Conservation (phyloP, 257 asterid species). For the Datura wrightii region DNA sequence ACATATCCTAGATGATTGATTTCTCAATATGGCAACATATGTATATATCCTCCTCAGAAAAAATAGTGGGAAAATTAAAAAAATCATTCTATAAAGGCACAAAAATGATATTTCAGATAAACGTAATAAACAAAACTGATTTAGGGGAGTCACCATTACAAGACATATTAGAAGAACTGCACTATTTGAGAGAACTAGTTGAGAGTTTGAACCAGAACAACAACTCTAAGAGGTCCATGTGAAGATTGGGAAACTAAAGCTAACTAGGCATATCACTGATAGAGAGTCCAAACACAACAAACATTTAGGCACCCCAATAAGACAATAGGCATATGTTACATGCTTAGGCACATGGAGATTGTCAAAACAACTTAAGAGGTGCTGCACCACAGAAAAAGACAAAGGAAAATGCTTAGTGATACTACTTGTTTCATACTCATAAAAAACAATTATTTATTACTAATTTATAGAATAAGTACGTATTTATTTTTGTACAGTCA, state of each 20-base stretch:
- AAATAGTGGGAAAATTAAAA: neutral
- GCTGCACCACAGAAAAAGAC: neutral
- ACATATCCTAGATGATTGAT: neutral
- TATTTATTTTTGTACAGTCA: neutral
- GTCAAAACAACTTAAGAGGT: neutral
- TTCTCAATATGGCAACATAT: neutral
- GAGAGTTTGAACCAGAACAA: neutral
- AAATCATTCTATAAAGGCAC: neutral
- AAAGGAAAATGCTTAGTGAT: neutral
- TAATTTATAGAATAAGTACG: neutral
- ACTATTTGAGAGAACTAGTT: neutral
- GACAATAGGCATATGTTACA: neutral
- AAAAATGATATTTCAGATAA: neutral
- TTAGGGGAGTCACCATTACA: neutral
- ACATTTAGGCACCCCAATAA: neutral
- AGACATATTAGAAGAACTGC: neutral
- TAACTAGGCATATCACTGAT: neutral
- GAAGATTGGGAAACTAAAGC: neutral
- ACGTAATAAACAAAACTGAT: neutral
- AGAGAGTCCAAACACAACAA: neutral
- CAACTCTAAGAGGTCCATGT: slow-evolving; percentile 9
- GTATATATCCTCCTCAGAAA: neutral
- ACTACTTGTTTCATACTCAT: slow-evolving; percentile 17
- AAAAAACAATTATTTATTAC: neutral
- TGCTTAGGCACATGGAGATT: neutral